Conservation (phyloP, 2,329 filamentous ascomycete genomes). For the Diplodia mutila region DNA sequence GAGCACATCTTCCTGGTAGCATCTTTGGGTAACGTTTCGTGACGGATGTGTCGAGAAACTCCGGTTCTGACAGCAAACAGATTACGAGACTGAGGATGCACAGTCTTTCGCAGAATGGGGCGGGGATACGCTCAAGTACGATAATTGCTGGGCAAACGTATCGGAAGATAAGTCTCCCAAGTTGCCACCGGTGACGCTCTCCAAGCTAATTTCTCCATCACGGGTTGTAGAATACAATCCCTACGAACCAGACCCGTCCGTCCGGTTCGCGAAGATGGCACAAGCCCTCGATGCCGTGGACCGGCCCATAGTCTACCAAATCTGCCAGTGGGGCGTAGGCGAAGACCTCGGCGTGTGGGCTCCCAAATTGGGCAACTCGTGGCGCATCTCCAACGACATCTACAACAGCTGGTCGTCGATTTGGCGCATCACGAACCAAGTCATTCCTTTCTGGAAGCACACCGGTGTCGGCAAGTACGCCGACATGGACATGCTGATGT, state of each 20-base stretch:
- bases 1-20: conserved; percentile 54
- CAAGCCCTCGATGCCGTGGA: conserved; percentile 30
- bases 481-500: conserved; percentile 25
- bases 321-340: conserved; percentile 34
- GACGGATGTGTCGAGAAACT: conserved; percentile 42
- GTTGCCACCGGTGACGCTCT: too few species aligned
- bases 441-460: conserved; percentile 37
- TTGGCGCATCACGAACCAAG: conserved; percentile 41
- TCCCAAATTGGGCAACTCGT: conserved; percentile 33
- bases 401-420: conserved; percentile 16
- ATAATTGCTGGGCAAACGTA: conserved; percentile 54
- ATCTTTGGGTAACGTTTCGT: conserved; percentile 44
- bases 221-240: conserved; percentile 5
- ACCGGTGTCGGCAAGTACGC: conserved; percentile 36
- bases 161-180: conserved; percentile 27
- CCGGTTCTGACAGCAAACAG: conserved; percentile 24
- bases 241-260: conserved; percentile 9
- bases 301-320: conserved; percentile 33
- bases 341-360: conserved; percentile 33
- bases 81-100: conserved; percentile 33
- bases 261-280: conserved; percentile 28
- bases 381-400: conserved; percentile 32
- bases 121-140: conserved; percentile 53
- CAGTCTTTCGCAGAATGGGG: conserved; percentile 35
- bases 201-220: background rate